Conservation (phyloP, 1,284 basidiomycete genomes). For the Malassezia furfur region DNA sequence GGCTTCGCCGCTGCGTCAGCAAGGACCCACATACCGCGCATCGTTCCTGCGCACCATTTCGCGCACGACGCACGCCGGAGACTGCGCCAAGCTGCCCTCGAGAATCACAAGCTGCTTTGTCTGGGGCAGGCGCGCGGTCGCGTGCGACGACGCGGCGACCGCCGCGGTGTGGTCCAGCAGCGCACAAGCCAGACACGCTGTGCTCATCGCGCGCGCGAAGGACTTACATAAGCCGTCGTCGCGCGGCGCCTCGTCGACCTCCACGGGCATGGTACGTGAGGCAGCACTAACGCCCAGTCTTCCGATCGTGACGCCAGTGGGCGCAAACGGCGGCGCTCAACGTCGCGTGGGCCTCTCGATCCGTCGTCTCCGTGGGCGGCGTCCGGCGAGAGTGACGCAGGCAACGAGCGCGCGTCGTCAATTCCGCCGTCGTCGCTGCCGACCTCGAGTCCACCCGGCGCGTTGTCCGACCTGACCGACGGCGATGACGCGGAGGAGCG, state of each 20-base stretch:
- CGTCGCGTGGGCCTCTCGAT: slow-evolving; percentile 12
- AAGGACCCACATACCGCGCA: slow-evolving; percentile 2
- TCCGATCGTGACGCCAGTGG: slow-evolving; percentile 9
- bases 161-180: slow-evolving; percentile 12
- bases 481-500: slow-evolving; percentile 20
- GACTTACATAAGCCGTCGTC: neutral
- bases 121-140: neutral
- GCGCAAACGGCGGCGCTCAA: slow-evolving; percentile 22
- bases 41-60: slow-evolving; percentile 21
- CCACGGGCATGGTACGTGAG: slow-evolving; percentile 5
- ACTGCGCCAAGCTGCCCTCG: slow-evolving; percentile 31
- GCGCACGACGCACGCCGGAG: slow-evolving; percentile 20
- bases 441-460: slow-evolving; percentile 38
- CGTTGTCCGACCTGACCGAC: slow-evolving; percentile 41
- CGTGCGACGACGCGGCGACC: neutral
- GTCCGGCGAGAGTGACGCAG: slow-evolving; percentile 4
- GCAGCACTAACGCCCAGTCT: slow-evolving; percentile 4
- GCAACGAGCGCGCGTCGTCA: slow-evolving; percentile 8
- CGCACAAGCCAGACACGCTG: slow-evolving; percentile 9
- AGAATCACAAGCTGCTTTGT: slow-evolving; percentile 30
- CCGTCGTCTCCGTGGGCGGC: slow-evolving; percentile 16
- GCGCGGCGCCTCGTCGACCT: neutral
- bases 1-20: slow-evolving; percentile 1
- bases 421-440: slow-evolving; percentile 38
- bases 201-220: neutral